Evolutionary conservation across 1,139 yeast species (phyloP).

Genomic region (Hyphopichia khmerensis): DNA sequence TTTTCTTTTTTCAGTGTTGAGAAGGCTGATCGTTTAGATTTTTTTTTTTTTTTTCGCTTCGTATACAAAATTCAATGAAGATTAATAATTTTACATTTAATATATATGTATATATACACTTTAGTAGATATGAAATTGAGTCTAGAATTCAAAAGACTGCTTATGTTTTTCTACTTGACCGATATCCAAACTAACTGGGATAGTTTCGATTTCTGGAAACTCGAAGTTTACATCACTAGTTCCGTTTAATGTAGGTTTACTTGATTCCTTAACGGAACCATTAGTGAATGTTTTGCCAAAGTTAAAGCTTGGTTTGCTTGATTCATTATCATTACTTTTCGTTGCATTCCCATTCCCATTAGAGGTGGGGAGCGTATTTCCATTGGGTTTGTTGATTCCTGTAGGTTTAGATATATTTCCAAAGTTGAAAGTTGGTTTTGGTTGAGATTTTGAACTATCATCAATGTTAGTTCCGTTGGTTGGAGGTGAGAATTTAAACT

Average conservation of each 20-base stretch:
- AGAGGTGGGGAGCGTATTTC: not conserved
- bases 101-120: slow-evolving; percentile 2
- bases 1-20: not conserved
- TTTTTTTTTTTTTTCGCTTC: not conserved
- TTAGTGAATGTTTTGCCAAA: not conserved
- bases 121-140: too few relatives aligned
- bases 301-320: not conserved
- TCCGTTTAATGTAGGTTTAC: not conserved
- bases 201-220: slow-evolving; percentile 28
- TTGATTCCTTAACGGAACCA: not conserved
- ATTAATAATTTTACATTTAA: not conserved
- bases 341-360: not conserved
- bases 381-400: not conserved
- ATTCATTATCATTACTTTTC: not conserved
- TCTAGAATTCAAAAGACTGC: slow-evolving; percentile 25
- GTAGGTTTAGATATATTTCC: not conserved
- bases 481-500: not conserved
- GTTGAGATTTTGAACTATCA: not conserved
- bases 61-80: not conserved
- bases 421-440: not conserved
- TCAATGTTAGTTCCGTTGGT: not conserved
- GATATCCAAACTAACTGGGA: slow-evolving; percentile 19
- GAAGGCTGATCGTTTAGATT: not conserved
- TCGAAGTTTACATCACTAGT: slow-evolving; percentile 10
- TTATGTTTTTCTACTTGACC: slow-evolving; percentile 28